Percentiles rank a stretch among this genome's conserved stretches.
phyloP scores from a whole-genome alignment of 1,284 basidiomycete species.

The Apiotrichum laibachii region DNA sequence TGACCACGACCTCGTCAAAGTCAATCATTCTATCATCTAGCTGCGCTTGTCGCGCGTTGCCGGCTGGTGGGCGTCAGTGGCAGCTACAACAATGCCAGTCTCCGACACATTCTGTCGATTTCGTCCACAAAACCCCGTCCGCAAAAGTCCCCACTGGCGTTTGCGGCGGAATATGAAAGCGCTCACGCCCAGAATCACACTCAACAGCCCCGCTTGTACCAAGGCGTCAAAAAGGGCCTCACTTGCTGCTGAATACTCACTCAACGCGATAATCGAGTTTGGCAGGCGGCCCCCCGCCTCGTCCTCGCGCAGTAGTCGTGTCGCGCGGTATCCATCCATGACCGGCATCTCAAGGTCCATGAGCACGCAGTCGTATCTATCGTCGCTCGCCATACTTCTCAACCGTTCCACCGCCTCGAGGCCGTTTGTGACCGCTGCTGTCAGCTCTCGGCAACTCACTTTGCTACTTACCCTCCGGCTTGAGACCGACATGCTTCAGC shows the following conservation, averaged over 20 bases:
- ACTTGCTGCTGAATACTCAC: conserved; percentile 7
- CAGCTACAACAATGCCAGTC: too few relatives aligned
- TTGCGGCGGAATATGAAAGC: too few relatives aligned
- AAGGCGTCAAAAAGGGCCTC: not conserved
- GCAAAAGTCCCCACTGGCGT: too few relatives aligned
- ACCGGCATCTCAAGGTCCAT: conserved; percentile 51
- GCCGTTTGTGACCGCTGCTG: conserved; percentile 36
- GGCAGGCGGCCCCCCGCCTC: conserved; percentile 12
- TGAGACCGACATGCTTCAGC: conserved; percentile 17
- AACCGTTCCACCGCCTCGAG: conserved; percentile 51
- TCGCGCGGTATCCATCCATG: conserved; percentile 25
- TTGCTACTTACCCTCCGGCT: conserved; percentile 7
- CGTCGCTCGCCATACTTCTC: conserved; percentile 8
- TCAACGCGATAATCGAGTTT: conserved; percentile 18
- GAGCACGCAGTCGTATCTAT: conserved; percentile 42
- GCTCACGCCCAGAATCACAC: too few relatives aligned
- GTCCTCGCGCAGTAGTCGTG: conserved; percentile 13
- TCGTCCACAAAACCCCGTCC: too few relatives aligned
- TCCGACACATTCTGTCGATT: not conserved
- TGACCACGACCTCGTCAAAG: conserved; percentile 41
- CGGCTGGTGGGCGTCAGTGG: conserved; percentile 13
- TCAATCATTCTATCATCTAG: conserved; percentile 27
- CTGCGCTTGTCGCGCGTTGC: conserved; percentile 24
- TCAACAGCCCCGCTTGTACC: not conserved
- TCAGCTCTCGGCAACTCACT: conserved; percentile 29